Conservation (phyloP, 768 basidiomycete genomes). For the Suillus weaverae region DNA sequence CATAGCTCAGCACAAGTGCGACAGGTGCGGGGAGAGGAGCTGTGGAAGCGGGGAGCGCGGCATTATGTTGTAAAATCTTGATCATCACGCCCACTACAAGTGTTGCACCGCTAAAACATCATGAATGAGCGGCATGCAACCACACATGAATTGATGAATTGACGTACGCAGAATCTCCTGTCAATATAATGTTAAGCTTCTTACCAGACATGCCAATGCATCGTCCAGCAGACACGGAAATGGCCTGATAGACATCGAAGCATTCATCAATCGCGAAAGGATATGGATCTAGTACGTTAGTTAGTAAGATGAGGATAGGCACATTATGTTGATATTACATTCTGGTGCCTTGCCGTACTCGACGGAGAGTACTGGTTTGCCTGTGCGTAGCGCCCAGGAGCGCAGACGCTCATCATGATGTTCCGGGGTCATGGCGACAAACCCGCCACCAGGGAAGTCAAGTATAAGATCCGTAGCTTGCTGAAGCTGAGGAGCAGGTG, state of each 20-base stretch:
- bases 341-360: conserved; percentile 98
- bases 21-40: conserved; percentile 66
- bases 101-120: conserved; percentile 71
- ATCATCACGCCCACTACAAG: conserved; percentile 83
- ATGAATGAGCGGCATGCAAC: conserved; percentile 11
- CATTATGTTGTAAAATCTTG: conserved; percentile 73
- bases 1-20: conserved; percentile 85
- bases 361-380: conserved; percentile 78
- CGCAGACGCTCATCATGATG: conserved; percentile 95
- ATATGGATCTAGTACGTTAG: conserved; percentile 72
- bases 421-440: conserved; percentile 93
- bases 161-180: conserved; percentile 97
- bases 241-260: conserved; percentile 83
- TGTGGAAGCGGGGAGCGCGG: conserved; percentile 23
- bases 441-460: conserved; percentile 95
- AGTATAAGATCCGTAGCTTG: conserved; percentile 79
- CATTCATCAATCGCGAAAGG: conserved; percentile 96
- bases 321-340: conserved; percentile 51
- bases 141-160: conserved; percentile 3
- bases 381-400: conserved; percentile 78
- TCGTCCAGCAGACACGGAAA: conserved; percentile 77
- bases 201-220: conserved; percentile 88
- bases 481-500: conserved; percentile 60
- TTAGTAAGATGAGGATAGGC: conserved; percentile 2
- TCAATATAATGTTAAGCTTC: conserved; percentile 72